Base-by-base conservation (phyloP, 148 eudicot species). In the Pouteria glomerata region DNA sequence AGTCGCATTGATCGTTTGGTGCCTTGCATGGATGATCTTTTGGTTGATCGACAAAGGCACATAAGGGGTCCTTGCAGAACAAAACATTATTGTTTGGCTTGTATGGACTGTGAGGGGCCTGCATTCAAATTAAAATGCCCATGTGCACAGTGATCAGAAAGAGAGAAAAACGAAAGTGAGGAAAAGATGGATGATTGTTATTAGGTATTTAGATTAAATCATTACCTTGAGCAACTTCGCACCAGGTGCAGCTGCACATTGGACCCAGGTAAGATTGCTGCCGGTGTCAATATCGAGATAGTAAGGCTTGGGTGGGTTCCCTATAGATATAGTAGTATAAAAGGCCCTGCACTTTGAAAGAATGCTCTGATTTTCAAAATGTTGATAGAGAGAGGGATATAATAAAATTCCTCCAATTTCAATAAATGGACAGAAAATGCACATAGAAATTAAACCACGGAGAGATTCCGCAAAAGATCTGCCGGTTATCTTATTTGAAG, bases 1-100 rank as follows among this genome's bases (percentile, higher is more conserved):
- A 78, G 47, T 73, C 58, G 44, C 81, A 78, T 73, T 68, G 77
- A 58, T 78, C 74, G 34, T 29, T 29, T 30, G 70, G 70, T 14
- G 27, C n/a, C 45, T 55, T 31, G 70, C 81, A 73, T 0, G 65
- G 80, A 33, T 3, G 23, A 47, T 48, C 21, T 2, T 16, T 34
- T 2, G 72, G 77, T 16, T 77, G 68, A 24, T 65, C 30, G 2
- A 77, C 69, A 58, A 59, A 77, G 6, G 30, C 19, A 26, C 80
- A 78, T 3, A 78, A 30, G 44, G 74, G 77, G 30, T 78, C 77
- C 19, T 68, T 52, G 53, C 77, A 78, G n/a, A 18, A 34, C 57
- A 73, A 23, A 29, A 37, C 73, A 50, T 75, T 75, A 30, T 68
- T 34, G 29, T 75, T 68, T 6, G 73, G 73, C 62, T 56, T 51